Conservation (phyloP, 306 rosid genomes). For the Corylus avellana region DNA sequence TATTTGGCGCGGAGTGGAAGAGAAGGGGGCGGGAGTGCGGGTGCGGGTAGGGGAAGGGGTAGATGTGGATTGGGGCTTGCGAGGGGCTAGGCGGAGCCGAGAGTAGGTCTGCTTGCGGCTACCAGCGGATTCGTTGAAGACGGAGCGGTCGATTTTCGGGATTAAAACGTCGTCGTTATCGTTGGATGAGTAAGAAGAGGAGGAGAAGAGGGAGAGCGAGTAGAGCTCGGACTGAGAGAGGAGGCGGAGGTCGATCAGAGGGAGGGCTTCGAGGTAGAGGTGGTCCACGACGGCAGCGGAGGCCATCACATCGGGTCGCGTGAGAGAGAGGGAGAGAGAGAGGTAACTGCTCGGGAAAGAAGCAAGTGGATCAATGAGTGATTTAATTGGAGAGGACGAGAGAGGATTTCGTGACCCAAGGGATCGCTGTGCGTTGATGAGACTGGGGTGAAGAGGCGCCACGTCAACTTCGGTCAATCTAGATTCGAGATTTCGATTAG, state of each 20-base stretch:
- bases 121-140: slow-evolving; percentile 90
- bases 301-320: slow-evolving; percentile 48
- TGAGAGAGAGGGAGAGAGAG: not conserved
- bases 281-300: slow-evolving; percentile 36
- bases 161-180: slow-evolving; percentile 46
- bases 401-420: not conserved
- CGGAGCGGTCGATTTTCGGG: slow-evolving; percentile 90
- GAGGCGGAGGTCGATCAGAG: slow-evolving; percentile 63
- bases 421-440: not conserved
- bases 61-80: slow-evolving; percentile 39
- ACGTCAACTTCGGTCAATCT: not conserved
- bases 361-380: not conserved
- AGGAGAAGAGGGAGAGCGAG: slow-evolving; percentile 56
- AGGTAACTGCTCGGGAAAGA: slow-evolving; percentile 10
- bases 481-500: not conserved
- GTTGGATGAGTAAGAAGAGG: slow-evolving; percentile 28
- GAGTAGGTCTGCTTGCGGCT: slow-evolving; percentile 92
- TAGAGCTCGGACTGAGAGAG: slow-evolving; percentile 74
- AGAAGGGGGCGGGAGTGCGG: slow-evolving; percentile 23
- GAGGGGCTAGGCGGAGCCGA: slow-evolving; percentile 74
- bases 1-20: slow-evolving; percentile 31
- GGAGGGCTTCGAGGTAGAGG: slow-evolving; percentile 39
- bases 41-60: slow-evolving; percentile 30
- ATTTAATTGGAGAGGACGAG: not conserved
- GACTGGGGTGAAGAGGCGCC: not conserved